Percentiles rank a stretch among this genome's conserved stretches.
Evolutionary conservation across 805 yeast genomes (phyloP).

Genomic region (Cyberlindnera sargentensis): DNA sequence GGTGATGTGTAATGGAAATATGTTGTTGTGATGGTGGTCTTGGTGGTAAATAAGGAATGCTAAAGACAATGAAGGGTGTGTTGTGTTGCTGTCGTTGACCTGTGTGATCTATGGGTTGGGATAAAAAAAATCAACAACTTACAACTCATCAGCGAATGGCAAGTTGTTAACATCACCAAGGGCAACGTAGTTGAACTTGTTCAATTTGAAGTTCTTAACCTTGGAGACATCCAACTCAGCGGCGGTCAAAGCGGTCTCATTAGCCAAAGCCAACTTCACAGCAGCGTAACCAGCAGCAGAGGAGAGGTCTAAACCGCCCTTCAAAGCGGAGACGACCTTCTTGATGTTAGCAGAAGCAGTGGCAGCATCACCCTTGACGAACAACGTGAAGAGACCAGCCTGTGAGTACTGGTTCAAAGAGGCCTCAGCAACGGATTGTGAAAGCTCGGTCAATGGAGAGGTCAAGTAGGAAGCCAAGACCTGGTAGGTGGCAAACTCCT

Average conservation of each 20-base stretch:
- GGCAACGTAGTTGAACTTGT: constrained; percentile 77
- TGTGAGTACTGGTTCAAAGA: constrained; percentile 60
- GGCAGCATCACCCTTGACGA: constrained; percentile 54
- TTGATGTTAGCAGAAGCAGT: constrained; percentile 56
- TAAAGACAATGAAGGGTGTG: not conserved
- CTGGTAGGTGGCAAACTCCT: constrained; percentile 59
- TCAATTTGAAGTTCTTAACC: constrained; percentile 40
- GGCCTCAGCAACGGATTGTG: constrained; percentile 47
- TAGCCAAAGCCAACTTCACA: constrained; percentile 35
- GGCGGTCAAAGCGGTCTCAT: constrained; percentile 30
- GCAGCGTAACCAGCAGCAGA: constrained; percentile 51
- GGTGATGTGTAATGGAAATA: not conserved
- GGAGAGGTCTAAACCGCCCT: constrained; percentile 49
- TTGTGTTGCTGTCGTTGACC: not conserved
- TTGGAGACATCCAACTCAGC: constrained; percentile 30
- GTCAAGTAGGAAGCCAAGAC: constrained; percentile 62
- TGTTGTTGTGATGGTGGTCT: not conserved
- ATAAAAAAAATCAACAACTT: constrained; percentile 19
- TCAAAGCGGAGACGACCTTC: constrained; percentile 45
- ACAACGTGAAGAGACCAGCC: constrained; percentile 73
- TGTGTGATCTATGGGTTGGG: not conserved
- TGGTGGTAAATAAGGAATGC: not conserved
- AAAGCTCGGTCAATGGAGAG: constrained; percentile 48
- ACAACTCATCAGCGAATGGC: constrained; percentile 88
- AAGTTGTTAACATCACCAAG: constrained; percentile 81